Evolutionary conservation across 2,329 filamentous ascomycete genomes (phyloP), one percentile per base, ranked within the genome.

Genomic region (Plenodomus lindquistii): DNA sequence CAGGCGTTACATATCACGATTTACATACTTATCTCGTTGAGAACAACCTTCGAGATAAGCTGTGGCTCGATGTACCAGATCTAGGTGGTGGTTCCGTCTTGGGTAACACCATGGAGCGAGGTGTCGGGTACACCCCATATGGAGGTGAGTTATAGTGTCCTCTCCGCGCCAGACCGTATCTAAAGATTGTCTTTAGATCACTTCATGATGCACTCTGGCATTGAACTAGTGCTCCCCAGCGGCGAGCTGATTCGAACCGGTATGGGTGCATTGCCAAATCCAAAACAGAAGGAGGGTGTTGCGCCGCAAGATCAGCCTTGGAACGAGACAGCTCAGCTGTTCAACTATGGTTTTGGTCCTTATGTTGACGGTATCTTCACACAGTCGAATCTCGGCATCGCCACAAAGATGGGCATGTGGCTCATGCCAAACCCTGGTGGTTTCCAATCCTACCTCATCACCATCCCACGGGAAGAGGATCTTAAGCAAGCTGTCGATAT

Each of bases 341-440:
- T 57, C 34, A 59, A 57, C 40, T 70, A 72, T 44, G 66, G 65
- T 2, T 70, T 67, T 41, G 67, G 67, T 1, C 66, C 67, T 9
- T 67, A 66, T 20, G 41, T 62, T 15, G 65, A 70, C 40, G 67
- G 67, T 4, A 71, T 81, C 22, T 81, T 81, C 52, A 74, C 73
- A 0, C 78, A 81, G 57, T 74, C 71, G 31, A 78, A 74, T 50
- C 68, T 79, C 9, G 79, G 79, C 24, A 77, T 81, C 29, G 73
- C 79, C 10, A 75, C 74, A 5, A 62, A 64, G 42, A 52, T 58
- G 44, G 57, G 52, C 16, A 45, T 60, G 35, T 54, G 72, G 67
- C 68, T 83, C 21, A 81, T 82, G 79, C 75, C 77, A 1, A 79
- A 80, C 38, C 79, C 79, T 0, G 77, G 75, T n/a, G 48, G 50